Percentiles rank a stretch among this genome's conserved stretches.
Evolutionary conservation across 495 filamentous ascomycete genomes (phyloP).

Genomic region (Neurospora sp.): DNA sequence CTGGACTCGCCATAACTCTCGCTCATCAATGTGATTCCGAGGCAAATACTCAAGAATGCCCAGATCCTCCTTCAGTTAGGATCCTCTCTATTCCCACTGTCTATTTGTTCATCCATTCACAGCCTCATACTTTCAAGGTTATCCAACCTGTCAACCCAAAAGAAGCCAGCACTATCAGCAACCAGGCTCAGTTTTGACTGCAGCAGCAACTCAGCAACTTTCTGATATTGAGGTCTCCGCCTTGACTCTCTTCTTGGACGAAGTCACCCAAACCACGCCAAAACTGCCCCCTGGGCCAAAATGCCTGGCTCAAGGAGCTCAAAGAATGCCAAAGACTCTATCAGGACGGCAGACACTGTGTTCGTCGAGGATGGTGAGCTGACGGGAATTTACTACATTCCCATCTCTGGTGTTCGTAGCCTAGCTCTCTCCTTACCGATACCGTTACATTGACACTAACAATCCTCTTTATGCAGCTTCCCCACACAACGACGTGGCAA

Average conservation of each 20-base stretch:
- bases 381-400: conserved; percentile 16
- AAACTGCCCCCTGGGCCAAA: not conserved
- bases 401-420: conserved; percentile 12
- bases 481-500: conserved; percentile 13
- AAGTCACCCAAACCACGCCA: not conserved
- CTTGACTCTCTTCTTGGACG: not conserved
- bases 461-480: conserved; percentile 3
- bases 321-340: not conserved
- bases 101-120: not conserved
- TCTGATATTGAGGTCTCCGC: not conserved
- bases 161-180: not conserved
- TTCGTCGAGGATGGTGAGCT: conserved; percentile 7
- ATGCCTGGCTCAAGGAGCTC: not conserved
- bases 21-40: not conserved
- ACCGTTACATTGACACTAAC: not conserved
- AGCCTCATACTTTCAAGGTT: not conserved
- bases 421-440: not conserved
- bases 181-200: not conserved
- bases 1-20: not conserved
- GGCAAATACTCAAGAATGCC: not conserved
- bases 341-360: conserved; percentile 1
- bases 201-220: not conserved
- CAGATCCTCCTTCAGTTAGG: not conserved
- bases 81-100: not conserved
- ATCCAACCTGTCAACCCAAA: not conserved